Conservation (phyloP, 495 filamentous ascomycete genomes). For the Staphylotrichum longicolle region DNA sequence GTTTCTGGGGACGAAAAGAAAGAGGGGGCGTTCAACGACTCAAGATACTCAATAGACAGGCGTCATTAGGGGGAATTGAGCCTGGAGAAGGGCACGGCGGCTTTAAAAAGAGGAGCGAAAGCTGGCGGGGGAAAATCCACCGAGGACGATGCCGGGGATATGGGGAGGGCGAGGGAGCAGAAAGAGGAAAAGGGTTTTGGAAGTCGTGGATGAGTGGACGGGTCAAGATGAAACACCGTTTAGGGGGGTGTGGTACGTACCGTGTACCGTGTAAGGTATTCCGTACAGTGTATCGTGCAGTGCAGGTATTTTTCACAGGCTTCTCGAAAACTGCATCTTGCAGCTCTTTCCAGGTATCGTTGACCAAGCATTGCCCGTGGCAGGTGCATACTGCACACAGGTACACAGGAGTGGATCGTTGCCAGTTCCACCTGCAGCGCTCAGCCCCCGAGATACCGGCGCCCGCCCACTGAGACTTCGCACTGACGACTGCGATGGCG, state of each 20-base stretch:
- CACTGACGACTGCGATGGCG: constrained; percentile 1
- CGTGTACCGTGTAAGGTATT: background rate
- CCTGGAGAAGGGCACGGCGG: constrained; percentile 27
- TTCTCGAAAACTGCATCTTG: constrained; percentile 1
- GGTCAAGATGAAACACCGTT: constrained; percentile 31
- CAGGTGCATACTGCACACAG: too few species aligned
- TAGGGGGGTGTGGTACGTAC: constrained; percentile 25
- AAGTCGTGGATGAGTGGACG: constrained; percentile 19
- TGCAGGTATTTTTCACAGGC: background rate
- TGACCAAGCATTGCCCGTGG: too few species aligned
- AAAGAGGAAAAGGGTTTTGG: constrained; percentile 14
- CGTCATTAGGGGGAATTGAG: constrained; percentile 35
- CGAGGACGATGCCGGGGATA: background rate
- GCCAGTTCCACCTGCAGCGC: too few species aligned
- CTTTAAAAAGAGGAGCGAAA: background rate
- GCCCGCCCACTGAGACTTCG: background rate
- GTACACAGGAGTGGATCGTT: too few species aligned
- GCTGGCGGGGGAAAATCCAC: background rate
- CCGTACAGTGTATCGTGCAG: background rate
- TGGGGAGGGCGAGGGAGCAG: constrained; percentile 19
- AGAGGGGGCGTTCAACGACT: constrained; percentile 22
- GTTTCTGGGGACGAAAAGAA: constrained; percentile 5
- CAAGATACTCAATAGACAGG: constrained; percentile 32
- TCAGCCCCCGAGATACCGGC: too few species aligned
- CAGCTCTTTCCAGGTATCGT: too few species aligned